Conservation (phyloP, 352 stramenopile genomes). For the Globisporangium paddicum region DNA sequence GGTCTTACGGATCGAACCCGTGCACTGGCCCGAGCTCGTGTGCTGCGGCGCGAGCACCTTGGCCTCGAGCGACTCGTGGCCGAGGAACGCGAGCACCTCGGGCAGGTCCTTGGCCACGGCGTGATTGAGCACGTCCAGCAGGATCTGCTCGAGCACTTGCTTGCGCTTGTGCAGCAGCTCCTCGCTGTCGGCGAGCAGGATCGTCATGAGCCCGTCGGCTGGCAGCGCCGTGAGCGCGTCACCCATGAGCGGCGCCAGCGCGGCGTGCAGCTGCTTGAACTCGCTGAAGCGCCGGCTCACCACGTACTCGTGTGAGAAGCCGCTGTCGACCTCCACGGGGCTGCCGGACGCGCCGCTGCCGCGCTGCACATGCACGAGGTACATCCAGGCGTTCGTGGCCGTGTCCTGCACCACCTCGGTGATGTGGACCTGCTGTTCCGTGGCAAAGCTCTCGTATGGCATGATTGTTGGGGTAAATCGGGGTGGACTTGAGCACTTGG, state of each 20-base stretch:
- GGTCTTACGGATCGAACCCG: conserved; percentile 69
- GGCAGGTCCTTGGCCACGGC: conserved; percentile 56
- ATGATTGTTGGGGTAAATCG: conserved; percentile 21
- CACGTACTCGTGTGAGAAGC: conserved; percentile 59
- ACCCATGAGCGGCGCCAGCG: conserved; percentile 49
- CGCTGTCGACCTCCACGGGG: conserved; percentile 22
- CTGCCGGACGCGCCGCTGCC: conserved; percentile 19
- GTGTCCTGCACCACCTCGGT: conserved; percentile 66
- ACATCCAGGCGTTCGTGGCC: conserved; percentile 62
- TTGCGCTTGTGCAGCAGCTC: conserved; percentile 57
- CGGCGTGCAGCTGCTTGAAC: conserved; percentile 70
- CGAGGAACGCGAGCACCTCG: conserved; percentile 62
- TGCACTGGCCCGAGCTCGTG: conserved; percentile 44
- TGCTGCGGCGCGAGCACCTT: conserved; percentile 42
- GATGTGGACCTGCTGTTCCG: conserved; percentile 57
- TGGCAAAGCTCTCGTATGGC: conserved; percentile 78
- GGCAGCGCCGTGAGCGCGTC: conserved; percentile 51
- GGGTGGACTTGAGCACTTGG: background rate
- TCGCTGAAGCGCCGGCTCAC: conserved; percentile 69
- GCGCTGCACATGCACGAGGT: conserved; percentile 60
- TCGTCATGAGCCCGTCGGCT: conserved; percentile 69
- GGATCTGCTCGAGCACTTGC: conserved; percentile 47
- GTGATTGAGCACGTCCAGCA: conserved; percentile 55
- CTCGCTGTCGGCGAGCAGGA: conserved; percentile 68
- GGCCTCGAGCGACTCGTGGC: conserved; percentile 41